phyloP scores from a whole-genome alignment of 1,284 basidiomycete species.

The Ceratobasidium sp. region DNA sequence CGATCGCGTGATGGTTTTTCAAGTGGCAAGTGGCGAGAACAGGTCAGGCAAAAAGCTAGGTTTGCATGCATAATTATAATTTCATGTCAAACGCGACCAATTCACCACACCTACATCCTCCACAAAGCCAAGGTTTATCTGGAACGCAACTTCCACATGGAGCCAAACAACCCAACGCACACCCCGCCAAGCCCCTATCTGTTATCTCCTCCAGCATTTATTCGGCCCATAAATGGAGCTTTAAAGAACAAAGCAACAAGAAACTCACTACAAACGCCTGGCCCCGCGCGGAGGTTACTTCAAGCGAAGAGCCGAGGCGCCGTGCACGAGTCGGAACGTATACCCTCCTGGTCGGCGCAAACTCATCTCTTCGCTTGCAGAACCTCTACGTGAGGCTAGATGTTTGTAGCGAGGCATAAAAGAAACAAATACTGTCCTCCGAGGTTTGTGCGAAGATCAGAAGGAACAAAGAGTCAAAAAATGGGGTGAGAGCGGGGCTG shows the following conservation, averaged over 20 bases:
- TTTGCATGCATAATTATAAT: too few relatives aligned
- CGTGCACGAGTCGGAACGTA: not conserved
- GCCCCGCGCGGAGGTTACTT: constrained; percentile 25
- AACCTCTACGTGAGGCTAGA: constrained; percentile 15
- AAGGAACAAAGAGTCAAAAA: constrained; percentile 1
- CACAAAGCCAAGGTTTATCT: not conserved
- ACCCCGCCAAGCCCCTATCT: constrained; percentile 21
- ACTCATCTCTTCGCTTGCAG: constrained; percentile 17
- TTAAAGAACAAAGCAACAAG: not conserved
- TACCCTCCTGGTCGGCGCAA: not conserved
- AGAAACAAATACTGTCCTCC: not conserved
- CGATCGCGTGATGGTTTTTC: not conserved
- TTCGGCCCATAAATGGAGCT: not conserved
- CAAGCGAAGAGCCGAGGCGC: constrained; percentile 31
- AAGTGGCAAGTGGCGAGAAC: not conserved
- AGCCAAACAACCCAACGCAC: constrained; percentile 11
- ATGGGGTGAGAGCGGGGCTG: constrained; percentile 28
- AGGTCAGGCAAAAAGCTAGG: too few relatives aligned
- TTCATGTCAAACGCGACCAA: too few relatives aligned
- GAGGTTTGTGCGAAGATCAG: constrained; percentile 34
- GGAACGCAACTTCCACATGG: not conserved
- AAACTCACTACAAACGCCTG: not conserved
- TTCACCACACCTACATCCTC: not conserved
- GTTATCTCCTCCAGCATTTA: not conserved
- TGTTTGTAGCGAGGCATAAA: constrained; percentile 1